A percentile compares a stretch with the other conserved stretches of the same genome.
These are phyloP conservation scores for Eucalyptus melliodora DNA, from an alignment of 345 rosid species.

Conservation along the genomic window DNA sequence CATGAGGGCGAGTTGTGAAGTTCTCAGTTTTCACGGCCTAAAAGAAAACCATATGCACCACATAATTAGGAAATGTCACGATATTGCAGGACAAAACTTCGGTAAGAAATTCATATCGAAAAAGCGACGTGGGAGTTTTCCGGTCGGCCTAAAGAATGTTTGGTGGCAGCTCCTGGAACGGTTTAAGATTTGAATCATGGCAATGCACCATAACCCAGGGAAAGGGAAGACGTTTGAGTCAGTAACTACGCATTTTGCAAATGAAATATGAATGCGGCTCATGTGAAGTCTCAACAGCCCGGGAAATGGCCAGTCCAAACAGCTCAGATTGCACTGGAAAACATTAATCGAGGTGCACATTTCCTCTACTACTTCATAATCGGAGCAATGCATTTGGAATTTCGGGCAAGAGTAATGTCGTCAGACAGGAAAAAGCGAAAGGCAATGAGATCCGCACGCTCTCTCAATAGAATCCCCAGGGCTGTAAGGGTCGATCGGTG, in stretches of 20 bases:
- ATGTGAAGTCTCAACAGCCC: background rate
- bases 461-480: background rate
- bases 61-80: background rate
- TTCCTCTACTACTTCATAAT: background rate
- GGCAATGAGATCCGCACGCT: background rate
- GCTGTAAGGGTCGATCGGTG: background rate
- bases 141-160: background rate
- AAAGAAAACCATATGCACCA: background rate
- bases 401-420: background rate
- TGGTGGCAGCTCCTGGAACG: background rate
- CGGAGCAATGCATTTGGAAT: background rate
- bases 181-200: background rate
- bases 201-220: background rate
- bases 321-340: background rate
- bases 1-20: background rate
- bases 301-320: background rate
- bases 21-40: background rate
- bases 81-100: background rate
- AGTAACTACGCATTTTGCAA: background rate
- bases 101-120: background rate
- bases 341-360: background rate
- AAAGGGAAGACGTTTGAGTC: background rate
- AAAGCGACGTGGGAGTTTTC: background rate
- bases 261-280: background rate
- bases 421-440: background rate